phyloP scores from a whole-genome alignment of 345 rosid species.

The Populus nigra region DNA sequence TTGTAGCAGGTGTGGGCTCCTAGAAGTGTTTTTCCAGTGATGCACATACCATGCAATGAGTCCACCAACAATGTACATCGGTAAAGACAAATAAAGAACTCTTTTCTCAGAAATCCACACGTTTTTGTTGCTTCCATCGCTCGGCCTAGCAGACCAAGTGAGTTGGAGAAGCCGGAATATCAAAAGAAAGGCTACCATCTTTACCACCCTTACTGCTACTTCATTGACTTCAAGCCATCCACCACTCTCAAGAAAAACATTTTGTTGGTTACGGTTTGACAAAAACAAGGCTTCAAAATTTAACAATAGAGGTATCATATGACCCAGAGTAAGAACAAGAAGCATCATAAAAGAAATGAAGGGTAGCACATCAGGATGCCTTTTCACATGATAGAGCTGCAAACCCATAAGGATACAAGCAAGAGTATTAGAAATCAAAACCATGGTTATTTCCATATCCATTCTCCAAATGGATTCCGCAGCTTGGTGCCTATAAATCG shows the following conservation, averaged over 20 bases:
- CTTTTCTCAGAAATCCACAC: constrained; percentile 68
- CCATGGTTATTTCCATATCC: constrained; percentile 83
- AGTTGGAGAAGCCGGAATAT: constrained; percentile 76
- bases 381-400: constrained; percentile 75
- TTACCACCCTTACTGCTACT: constrained; percentile 71
- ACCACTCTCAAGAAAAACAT: constrained; percentile 56
- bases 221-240: constrained; percentile 89
- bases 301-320: constrained; percentile 74
- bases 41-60: constrained; percentile 61
- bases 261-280: constrained; percentile 42
- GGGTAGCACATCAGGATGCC: constrained; percentile 66
- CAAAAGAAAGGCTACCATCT: constrained; percentile 80
- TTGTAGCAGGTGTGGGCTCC: constrained; percentile 22
- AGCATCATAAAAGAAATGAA: constrained; percentile 68
- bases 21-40: constrained; percentile 33
- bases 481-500: constrained; percentile 57
- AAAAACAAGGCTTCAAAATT: constrained; percentile 74
- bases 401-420: constrained; percentile 64
- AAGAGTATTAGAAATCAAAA: constrained; percentile 64
- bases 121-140: constrained; percentile 30
- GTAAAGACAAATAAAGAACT: constrained; percentile 51
- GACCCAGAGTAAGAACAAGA: constrained; percentile 58
- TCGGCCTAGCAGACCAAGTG: constrained; percentile 62
- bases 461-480: constrained; percentile 77
- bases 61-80: constrained; percentile 61